Conservation (phyloP, 352 stramenopile genomes). For the Thalassiosira mediterranea region DNA sequence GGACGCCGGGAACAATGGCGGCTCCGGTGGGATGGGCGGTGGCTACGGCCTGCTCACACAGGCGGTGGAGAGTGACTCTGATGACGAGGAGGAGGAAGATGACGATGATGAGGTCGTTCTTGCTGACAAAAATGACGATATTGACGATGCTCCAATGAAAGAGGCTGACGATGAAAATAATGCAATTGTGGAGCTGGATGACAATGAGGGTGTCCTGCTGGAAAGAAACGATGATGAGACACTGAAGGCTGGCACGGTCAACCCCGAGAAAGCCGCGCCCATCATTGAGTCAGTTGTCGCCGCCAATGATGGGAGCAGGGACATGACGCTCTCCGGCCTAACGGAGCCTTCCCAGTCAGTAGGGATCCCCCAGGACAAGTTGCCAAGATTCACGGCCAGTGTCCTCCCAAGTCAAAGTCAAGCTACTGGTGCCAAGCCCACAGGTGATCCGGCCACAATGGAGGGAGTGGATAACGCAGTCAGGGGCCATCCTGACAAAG, state of each 20-base stretch:
- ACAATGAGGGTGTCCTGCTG: too few relatives aligned
- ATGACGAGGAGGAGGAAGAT: conserved; percentile 17
- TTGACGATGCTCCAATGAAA: background rate
- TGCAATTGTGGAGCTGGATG: too few relatives aligned
- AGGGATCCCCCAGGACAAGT: conserved; percentile 15
- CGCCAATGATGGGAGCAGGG: background rate
- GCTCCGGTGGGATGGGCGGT: conserved; percentile 1
- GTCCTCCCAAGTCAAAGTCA: too few relatives aligned
- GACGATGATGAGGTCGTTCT: background rate
- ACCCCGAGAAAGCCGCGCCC: background rate
- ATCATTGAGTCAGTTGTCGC: background rate
- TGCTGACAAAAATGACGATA: conserved; percentile 5
- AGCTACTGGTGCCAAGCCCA: conserved; percentile 7
- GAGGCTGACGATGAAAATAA: background rate
- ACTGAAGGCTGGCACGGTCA: background rate
- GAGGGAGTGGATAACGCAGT: background rate
- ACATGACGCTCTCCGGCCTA: conserved; percentile 23
- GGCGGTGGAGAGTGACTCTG: conserved; percentile 7
- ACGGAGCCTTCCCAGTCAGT: conserved; percentile 30
- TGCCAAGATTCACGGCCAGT: conserved; percentile 9
- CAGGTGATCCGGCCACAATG: background rate
- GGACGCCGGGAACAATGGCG: background rate
- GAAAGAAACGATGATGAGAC: background rate
- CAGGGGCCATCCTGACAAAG: background rate
- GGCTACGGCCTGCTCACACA: conserved; percentile 29